Percentiles rank a stretch among this genome's conserved stretches.
These are phyloP conservation scores for Penicillium crustosum DNA, from an alignment of 2,329 filamentous ascomycete genomes.

Conservation along the genomic window DNA sequence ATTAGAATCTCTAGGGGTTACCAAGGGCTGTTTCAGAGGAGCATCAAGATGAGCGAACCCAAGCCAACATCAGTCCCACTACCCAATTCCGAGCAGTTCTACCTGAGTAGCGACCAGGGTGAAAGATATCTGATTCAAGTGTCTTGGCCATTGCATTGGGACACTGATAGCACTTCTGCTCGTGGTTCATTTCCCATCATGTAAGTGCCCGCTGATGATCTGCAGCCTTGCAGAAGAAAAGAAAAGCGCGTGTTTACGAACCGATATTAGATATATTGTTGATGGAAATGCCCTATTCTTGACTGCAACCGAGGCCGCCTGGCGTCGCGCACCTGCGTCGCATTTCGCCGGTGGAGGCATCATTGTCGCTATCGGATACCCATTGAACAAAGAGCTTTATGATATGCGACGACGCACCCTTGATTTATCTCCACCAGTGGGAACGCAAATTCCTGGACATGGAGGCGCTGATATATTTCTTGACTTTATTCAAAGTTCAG, in stretches of 20 bases:
- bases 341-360: constrained; percentile 19
- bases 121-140: constrained; percentile 22
- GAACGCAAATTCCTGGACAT: not conserved
- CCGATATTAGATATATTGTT: constrained; percentile 21
- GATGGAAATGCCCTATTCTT: constrained; percentile 27
- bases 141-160: constrained; percentile 25
- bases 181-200: constrained; percentile 4
- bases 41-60: not conserved
- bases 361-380: constrained; percentile 26
- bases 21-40: not conserved
- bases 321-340: constrained; percentile 19
- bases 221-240: not conserved
- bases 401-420: constrained; percentile 7
- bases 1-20: not conserved
- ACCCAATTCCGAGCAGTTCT: constrained; percentile 22
- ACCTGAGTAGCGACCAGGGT: constrained; percentile 14
- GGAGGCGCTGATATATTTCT: constrained; percentile 14
- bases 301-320: constrained; percentile 24
- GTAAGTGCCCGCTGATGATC: not conserved
- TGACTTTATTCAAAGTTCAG: constrained; percentile 13
- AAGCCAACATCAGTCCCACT: constrained; percentile 5
- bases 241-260: not conserved
- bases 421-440: constrained; percentile 13
- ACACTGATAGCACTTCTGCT: not conserved
- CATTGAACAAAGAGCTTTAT: constrained; percentile 13